These are phyloP conservation scores for Stephania yunnanensis DNA, from an alignment of 164 flowering plant species.

Conservation along the genomic window DNA sequence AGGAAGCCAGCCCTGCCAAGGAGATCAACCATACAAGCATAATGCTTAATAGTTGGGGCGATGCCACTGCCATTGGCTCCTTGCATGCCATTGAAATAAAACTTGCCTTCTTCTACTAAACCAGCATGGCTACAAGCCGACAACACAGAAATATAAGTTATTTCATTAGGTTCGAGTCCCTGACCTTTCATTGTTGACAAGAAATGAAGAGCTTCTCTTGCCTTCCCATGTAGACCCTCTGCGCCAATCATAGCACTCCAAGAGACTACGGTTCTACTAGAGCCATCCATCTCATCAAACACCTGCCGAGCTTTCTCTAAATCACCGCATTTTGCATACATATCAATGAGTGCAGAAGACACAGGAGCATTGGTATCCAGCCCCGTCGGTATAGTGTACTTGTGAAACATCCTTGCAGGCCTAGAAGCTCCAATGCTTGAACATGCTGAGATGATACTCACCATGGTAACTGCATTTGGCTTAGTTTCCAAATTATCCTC, in stretches of 20 bases:
- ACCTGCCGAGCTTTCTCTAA: slow-evolving; percentile 19
- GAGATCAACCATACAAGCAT: slow-evolving; percentile 28
- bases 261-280: slow-evolving; percentile 16
- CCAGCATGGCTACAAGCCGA: slow-evolving; percentile 33
- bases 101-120: slow-evolving; percentile 23
- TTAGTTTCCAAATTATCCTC: background rate
- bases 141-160: slow-evolving; percentile 22
- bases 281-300: slow-evolving; percentile 10
- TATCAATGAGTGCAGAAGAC: slow-evolving; percentile 57
- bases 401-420: slow-evolving; percentile 20
- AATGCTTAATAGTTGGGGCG: slow-evolving; percentile 21
- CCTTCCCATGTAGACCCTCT: slow-evolving; percentile 30
- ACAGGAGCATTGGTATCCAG: slow-evolving; percentile 15
- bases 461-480: slow-evolving; percentile 25
- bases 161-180: slow-evolving; percentile 21
- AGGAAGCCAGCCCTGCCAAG: slow-evolving; percentile 26
- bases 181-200: slow-evolving; percentile 16
- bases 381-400: slow-evolving; percentile 13
- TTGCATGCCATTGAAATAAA: slow-evolving; percentile 19
- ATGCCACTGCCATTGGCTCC: slow-evolving; percentile 17
- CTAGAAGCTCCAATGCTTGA: slow-evolving; percentile 22
- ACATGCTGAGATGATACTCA: slow-evolving; percentile 26
- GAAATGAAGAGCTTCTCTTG: slow-evolving; percentile 18
- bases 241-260: slow-evolving; percentile 33
- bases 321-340: slow-evolving; percentile 78